A percentile compares a stretch with the other conserved stretches of the same genome.
Evolutionary conservation across 2,329 filamentous ascomycete genomes (phyloP).

Genomic region (Ciborinia camelliae): DNA sequence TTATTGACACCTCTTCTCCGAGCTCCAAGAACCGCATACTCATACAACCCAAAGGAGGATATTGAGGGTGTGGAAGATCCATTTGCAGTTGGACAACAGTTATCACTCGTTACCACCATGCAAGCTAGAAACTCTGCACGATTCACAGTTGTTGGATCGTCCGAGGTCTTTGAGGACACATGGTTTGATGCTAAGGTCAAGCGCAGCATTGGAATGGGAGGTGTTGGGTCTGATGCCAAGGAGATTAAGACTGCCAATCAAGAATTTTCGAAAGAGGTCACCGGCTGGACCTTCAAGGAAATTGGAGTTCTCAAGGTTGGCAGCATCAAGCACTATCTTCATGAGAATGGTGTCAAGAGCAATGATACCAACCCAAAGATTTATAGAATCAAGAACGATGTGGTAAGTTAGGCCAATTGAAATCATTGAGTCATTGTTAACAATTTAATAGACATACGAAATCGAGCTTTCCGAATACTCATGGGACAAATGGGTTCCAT

Average conservation of each 20-base stretch:
- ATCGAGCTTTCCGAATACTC: slow-evolving; percentile 87
- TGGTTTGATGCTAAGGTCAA: slow-evolving; percentile 84
- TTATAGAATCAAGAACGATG: slow-evolving; percentile 94
- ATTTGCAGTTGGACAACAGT: slow-evolving; percentile 79
- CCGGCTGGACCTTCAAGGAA: slow-evolving; percentile 97
- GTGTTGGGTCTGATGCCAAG: slow-evolving; percentile 48
- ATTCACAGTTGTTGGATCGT: slow-evolving; percentile 78
- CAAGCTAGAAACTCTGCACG: slow-evolving; percentile 94
- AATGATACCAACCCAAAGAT: slow-evolving; percentile 73
- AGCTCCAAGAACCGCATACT: slow-evolving; percentile 82
- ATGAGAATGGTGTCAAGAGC: slow-evolving; percentile 50
- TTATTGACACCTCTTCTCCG: slow-evolving; percentile 78
- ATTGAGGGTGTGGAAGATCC: slow-evolving; percentile 69
- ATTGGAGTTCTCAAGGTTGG: slow-evolving; percentile 83
- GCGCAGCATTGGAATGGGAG: slow-evolving; percentile 40
- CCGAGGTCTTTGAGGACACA: slow-evolving; percentile 80
- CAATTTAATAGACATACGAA: slow-evolving; percentile 26
- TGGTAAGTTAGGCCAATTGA: slow-evolving; percentile 60
- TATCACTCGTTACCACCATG: slow-evolving; percentile 78
- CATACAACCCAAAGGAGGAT: slow-evolving; percentile 90
- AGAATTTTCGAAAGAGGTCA: slow-evolving; percentile 78
- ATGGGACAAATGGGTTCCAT: slow-evolving; percentile 72
- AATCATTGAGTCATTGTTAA: slow-evolving; percentile 1
- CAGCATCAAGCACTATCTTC: slow-evolving; percentile 72
- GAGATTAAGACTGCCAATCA: slow-evolving; percentile 68